These are phyloP conservation scores for Typha latifolia DNA, from an alignment of 176 grass and related monocot genomes.

Conservation along the genomic window DNA sequence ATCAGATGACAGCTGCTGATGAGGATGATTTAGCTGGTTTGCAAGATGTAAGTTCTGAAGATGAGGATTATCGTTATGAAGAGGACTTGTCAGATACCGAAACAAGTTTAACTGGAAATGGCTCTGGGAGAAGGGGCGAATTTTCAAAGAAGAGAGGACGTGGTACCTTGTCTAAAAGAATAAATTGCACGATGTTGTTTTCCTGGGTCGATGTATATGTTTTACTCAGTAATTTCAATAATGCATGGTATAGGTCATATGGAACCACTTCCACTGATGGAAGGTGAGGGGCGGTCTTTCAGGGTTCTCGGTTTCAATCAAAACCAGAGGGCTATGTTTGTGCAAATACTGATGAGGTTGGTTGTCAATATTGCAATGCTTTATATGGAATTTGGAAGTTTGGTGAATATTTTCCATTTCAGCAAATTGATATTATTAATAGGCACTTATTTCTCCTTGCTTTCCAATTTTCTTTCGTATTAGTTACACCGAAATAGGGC, in stretches of 20 bases:
- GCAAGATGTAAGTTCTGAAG: constrained; percentile 80
- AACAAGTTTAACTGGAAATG: constrained; percentile 39
- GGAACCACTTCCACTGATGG: constrained; percentile 83
- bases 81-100: constrained; percentile 84
- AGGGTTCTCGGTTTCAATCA: constrained; percentile 92
- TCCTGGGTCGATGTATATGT: constrained; percentile 7
- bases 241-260: constrained; percentile 39
- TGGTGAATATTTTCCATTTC: background rate
- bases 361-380: background rate
- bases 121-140: constrained; percentile 44
- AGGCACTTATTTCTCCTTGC: background rate
- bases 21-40: constrained; percentile 66
- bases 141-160: constrained; percentile 84
- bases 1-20: constrained; percentile 78
- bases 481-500: background rate
- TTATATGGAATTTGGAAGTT: background rate
- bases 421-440: background rate
- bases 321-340: constrained; percentile 61
- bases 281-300: constrained; percentile 73
- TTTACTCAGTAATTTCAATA: constrained; percentile 17
- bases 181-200: constrained; percentile 13
- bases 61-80: constrained; percentile 85
- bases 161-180: constrained; percentile 29
- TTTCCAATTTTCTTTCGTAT: background rate
- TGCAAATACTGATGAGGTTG: constrained; percentile 83